Evolutionary conservation across 1,284 basidiomycete species (phyloP), one percentile per base, ranked within the genome.

Genomic region (Ceratobasidium sp.): DNA sequence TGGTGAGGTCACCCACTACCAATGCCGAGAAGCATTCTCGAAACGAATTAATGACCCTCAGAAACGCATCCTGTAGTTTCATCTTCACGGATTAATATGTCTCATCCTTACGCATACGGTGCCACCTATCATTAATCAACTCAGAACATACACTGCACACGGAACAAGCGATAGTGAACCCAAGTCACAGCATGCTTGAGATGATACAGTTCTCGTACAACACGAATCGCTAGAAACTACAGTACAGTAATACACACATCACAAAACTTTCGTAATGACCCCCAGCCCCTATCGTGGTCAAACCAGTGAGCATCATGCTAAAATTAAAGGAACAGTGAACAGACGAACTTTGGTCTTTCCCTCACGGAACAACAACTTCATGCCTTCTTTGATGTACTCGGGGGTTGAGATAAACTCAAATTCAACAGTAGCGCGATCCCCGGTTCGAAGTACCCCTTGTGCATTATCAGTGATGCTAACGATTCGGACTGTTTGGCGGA

Each of bases 1-100:
- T 65, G 95, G 95, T 2, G 93, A 96, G 81, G 95, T 97, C 1
- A 97, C 95, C 0, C 95, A 97, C 83, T 94, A 96, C 80, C 93
- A 96, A 78, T 98, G 95, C 81, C 90, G 94, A 49, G 95, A 96
- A 80, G 86, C 86, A 1, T 96, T 96, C 81, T 86, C 91, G 16
- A 84, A 82, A 43, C 65, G 65, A 19, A 7, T 68, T 2, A 76
- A 9, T 75, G 72, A 56, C 78, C 82, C 7, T 77, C 78, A 22
- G 75, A 77, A 74, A 24, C 77, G 37, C 74, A 79, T 29, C 75
- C 77, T 54, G 78, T 75, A 53, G 19, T 31, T 3, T 13, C 2
- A 31, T 2, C 14, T 39, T n/a, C 37, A 6, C n/a, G 58, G 4
- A 46, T 46, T 19, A 19, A 8, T n/a, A 51, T 29, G 7, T 24